Evolutionary conservation across 2,329 filamentous ascomycete species (phyloP).

Genomic region (Penicillium capsulatum): DNA sequence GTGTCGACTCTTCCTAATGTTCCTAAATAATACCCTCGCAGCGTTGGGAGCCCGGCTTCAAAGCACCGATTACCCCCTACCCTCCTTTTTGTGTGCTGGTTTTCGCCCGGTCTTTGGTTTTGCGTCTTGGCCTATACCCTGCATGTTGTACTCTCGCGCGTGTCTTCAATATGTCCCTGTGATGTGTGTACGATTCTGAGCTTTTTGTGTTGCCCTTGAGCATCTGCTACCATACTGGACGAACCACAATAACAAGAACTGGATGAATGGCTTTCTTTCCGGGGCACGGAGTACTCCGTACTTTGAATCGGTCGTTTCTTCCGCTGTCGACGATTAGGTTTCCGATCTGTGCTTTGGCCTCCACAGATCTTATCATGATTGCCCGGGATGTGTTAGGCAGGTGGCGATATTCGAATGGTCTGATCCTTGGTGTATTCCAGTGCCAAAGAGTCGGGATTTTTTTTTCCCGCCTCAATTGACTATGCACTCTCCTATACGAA

Average conservation of each 20-base stretch:
- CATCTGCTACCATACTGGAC: conserved; percentile 19
- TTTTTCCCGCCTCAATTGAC: not conserved
- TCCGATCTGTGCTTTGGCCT: too few relatives aligned
- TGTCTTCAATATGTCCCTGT: conserved; percentile 24
- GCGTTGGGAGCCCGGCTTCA: conserved; percentile 16
- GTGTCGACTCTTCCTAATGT: conserved; percentile 14
- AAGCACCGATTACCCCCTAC: conserved; percentile 18
- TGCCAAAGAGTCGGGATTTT: too few relatives aligned
- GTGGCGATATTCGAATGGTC: too few relatives aligned
- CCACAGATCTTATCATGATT: too few relatives aligned
- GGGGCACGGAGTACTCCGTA: too few relatives aligned
- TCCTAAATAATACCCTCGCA: conserved; percentile 21
- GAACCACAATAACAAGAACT: too few relatives aligned
- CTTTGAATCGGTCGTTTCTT: too few relatives aligned
- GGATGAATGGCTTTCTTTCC: conserved; percentile 15
- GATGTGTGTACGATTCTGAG: conserved; percentile 26
- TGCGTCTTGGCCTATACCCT: conserved; percentile 23
- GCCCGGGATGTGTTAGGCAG: not conserved
- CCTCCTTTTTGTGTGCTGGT: conserved; percentile 16
- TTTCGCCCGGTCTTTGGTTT: conserved; percentile 7
- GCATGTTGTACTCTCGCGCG: conserved; percentile 15
- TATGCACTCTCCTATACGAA: too few relatives aligned
- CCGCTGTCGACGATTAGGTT: too few relatives aligned
- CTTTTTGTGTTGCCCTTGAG: conserved; percentile 11
- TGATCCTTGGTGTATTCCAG: too few relatives aligned